Conservation (phyloP, 2,329 filamentous ascomycete species). For the Byssothecium circinans region DNA sequence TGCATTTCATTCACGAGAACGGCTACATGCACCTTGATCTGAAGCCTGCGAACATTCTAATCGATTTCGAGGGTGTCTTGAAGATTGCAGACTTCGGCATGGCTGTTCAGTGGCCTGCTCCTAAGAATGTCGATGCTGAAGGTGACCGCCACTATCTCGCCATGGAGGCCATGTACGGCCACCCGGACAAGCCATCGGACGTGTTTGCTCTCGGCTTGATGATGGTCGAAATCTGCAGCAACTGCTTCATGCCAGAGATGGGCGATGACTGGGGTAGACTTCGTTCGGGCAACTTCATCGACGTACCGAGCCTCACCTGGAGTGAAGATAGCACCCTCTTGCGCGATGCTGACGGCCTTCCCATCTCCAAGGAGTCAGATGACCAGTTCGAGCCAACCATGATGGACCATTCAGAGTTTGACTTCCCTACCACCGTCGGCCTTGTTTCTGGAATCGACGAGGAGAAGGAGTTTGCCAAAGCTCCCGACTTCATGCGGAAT, state of each 20-base stretch:
- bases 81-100: conserved; percentile 88
- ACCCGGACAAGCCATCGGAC: conserved; percentile 87
- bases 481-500: conserved; percentile 89
- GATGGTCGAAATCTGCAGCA: conserved; percentile 90
- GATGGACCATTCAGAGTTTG: conserved; percentile 41
- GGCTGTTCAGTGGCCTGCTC: conserved; percentile 76
- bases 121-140: conserved; percentile 79
- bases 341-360: conserved; percentile 65
- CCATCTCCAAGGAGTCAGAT: conserved; percentile 31
- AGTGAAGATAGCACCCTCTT: conserved; percentile 68
- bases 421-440: conserved; percentile 44
- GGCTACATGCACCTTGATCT: conserved; percentile 85
- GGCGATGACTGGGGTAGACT: conserved; percentile 89
- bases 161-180: conserved; percentile 84
- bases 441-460: conserved; percentile 28
- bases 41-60: conserved; percentile 82
- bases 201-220: conserved; percentile 94
- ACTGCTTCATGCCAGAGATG: conserved; percentile 91
- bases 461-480: conserved; percentile 62
- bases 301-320: conserved; percentile 80
- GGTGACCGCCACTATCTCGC: conserved; percentile 96
- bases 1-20: conserved; percentile 86
- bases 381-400: conserved; percentile 27
- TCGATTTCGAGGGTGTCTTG: conserved; percentile 76
- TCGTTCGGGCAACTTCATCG: conserved; percentile 83